Conservation (phyloP, 2,329 filamentous ascomycete genomes). For the Hymenoscyphus albidus region DNA sequence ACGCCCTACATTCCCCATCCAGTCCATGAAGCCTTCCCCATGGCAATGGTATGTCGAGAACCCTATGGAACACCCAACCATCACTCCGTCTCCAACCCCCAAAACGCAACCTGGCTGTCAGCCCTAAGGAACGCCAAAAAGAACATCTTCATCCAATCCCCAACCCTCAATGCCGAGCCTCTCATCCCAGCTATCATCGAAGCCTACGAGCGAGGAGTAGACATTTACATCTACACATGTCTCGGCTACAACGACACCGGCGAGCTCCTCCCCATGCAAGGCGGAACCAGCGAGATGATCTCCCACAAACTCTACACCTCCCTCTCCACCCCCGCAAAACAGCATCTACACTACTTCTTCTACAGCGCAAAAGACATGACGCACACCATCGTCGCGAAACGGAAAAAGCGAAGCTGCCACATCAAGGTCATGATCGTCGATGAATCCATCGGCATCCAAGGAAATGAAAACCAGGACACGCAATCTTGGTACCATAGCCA, state of each 20-base stretch:
- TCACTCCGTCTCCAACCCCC: slow-evolving; percentile 58
- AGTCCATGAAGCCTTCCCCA: slow-evolving; percentile 56
- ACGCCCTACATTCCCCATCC: slow-evolving; percentile 60
- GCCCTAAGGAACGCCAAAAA: slow-evolving; percentile 60
- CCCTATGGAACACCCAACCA: slow-evolving; percentile 64
- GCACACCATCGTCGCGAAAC: slow-evolving; percentile 60
- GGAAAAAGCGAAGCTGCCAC: slow-evolving; percentile 67
- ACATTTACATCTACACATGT: slow-evolving; percentile 68
- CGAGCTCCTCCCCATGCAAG: slow-evolving; percentile 71
- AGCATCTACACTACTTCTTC: slow-evolving; percentile 58
- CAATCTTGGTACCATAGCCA: slow-evolving; percentile 77
- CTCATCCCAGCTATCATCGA: slow-evolving; percentile 59
- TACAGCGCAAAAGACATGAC: slow-evolving; percentile 74
- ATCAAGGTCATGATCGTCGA: slow-evolving; percentile 76
- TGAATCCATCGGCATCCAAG: slow-evolving; percentile 63
- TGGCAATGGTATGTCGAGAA: slow-evolving; percentile 66
- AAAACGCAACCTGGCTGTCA: slow-evolving; percentile 72
- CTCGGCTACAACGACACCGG: slow-evolving; percentile 78
- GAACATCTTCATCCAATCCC: slow-evolving; percentile 73
- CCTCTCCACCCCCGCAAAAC: slow-evolving; percentile 47
- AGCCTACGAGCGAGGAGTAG: slow-evolving; percentile 63
- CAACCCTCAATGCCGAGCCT: slow-evolving; percentile 69
- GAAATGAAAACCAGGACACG: slow-evolving; percentile 76
- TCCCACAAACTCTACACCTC: slow-evolving; percentile 54
- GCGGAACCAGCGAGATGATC: slow-evolving; percentile 71